Conservation (phyloP, 805 yeast genomes). For the Wilhelminamyces savonicus region DNA sequence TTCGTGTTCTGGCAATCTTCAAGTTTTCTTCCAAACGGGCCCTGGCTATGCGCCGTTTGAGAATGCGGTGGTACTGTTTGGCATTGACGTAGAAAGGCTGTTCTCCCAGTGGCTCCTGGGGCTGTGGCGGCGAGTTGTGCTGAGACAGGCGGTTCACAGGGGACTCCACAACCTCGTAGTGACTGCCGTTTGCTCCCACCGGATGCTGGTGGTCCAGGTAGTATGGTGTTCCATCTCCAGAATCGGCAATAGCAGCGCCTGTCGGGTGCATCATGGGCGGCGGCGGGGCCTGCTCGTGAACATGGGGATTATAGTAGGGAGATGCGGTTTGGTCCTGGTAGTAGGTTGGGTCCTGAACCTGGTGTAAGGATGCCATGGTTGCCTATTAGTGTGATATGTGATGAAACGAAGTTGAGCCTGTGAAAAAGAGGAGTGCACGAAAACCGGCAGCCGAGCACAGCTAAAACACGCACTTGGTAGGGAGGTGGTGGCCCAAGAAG, state of each 20-base stretch:
- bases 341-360: slow-evolving; percentile 8
- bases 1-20: slow-evolving; percentile 82
- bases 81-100: slow-evolving; percentile 98
- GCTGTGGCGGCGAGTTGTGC: slow-evolving; percentile 4
- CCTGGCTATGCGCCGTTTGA: slow-evolving; percentile 88
- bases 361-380: slow-evolving; percentile 25
- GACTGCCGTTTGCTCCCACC: background rate
- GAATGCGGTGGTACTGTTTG: slow-evolving; percentile 90
- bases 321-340: slow-evolving; percentile 9
- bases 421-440: no score
- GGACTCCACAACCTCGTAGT: slow-evolving; percentile 5
- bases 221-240: slow-evolving; percentile 15
- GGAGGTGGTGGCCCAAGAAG: no score
- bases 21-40: slow-evolving; percentile 87
- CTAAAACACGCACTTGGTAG: no score
- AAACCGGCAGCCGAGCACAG: no score
- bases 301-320: slow-evolving; percentile 9
- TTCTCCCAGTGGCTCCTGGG: slow-evolving; percentile 35
- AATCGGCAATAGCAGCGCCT: background rate
- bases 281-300: slow-evolving; percentile 2
- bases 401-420: no score
- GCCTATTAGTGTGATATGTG: no score
- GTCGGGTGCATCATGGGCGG: slow-evolving; percentile 3
- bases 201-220: slow-evolving; percentile 7
- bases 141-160: slow-evolving; percentile 2